These are phyloP conservation scores for Aureobasidium sp. DNA, from an alignment of 2,329 filamentous ascomycete genomes.

Conservation along the genomic window DNA sequence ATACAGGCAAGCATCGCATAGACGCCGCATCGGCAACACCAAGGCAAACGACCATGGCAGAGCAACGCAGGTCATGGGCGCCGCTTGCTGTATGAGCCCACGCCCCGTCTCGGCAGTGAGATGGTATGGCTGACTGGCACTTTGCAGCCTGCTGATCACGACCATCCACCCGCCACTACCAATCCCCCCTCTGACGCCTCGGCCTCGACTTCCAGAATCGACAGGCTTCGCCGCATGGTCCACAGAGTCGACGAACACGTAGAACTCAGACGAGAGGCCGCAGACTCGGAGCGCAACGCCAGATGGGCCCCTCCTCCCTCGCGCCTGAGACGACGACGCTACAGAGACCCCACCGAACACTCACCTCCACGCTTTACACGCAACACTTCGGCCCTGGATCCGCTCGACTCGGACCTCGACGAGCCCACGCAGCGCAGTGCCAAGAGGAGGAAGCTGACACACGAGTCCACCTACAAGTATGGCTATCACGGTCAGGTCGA, in stretches of 20 bases:
- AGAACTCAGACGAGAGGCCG: conserved; percentile 23
- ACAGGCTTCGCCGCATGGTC: conserved; percentile 30
- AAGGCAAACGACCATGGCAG: conserved; percentile 16
- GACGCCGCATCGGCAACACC: background rate
- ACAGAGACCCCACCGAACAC: conserved; percentile 8
- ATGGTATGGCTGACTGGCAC: conserved; percentile 11
- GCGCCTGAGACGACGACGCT: conserved; percentile 11
- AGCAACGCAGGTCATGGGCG: conserved; percentile 19
- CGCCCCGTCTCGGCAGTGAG: background rate
- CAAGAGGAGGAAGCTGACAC: conserved; percentile 37
- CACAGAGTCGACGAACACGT: conserved; percentile 29
- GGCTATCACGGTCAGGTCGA: conserved; percentile 84
- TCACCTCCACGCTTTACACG: conserved; percentile 9
- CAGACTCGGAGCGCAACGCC: conserved; percentile 20
- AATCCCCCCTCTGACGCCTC: conserved; percentile 18
- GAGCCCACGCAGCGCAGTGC: conserved; percentile 16
- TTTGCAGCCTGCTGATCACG: conserved; percentile 34
- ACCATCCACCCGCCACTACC: conserved; percentile 39
- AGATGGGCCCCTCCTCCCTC: conserved; percentile 17
- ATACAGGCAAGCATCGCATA: background rate
- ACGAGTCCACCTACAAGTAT: conserved; percentile 56
- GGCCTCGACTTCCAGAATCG: conserved; percentile 25
- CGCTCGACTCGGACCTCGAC: conserved; percentile 19
- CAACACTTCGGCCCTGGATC: conserved; percentile 8
- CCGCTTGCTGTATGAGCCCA: conserved; percentile 17